phyloP scores from a whole-genome alignment of 441 rosid species.

The Pelargonium citronellum region DNA sequence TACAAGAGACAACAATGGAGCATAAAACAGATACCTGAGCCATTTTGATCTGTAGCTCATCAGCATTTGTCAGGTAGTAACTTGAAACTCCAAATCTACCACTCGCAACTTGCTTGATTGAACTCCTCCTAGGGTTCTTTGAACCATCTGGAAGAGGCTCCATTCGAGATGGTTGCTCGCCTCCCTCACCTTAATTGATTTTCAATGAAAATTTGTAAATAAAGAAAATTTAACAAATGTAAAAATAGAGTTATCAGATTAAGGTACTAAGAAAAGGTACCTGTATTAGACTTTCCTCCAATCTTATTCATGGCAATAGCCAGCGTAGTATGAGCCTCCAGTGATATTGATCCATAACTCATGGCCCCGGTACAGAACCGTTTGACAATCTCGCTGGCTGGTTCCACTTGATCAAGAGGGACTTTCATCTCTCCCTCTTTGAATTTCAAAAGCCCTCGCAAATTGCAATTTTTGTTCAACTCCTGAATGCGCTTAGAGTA shows the following conservation, averaged over 20 bases:
- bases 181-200: constrained; percentile 80
- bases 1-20: background rate
- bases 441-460: constrained; percentile 91
- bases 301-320: constrained; percentile 96
- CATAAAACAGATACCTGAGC: constrained; percentile 73
- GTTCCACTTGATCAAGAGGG: constrained; percentile 86
- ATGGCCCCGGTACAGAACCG: constrained; percentile 98
- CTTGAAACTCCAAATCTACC: constrained; percentile 99
- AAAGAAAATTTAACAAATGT: no score
- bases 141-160: constrained; percentile 91
- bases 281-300: constrained; percentile 99
- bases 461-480: constrained; percentile 80
- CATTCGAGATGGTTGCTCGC: constrained; percentile 98
- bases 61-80: constrained; percentile 95
- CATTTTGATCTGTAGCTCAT: constrained; percentile 98
- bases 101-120: constrained; percentile 99
- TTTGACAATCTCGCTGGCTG: constrained; percentile 97
- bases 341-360: constrained; percentile 99
- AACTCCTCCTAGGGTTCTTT: constrained; percentile 89
- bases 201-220: background rate
- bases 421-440: constrained; percentile 58
- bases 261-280: constrained; percentile 28
- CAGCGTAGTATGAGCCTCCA: constrained; percentile 86
- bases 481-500: constrained; percentile 94
- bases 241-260: no score